A percentile compares a stretch with the other conserved stretches of the same genome.
phyloP scores from a whole-genome alignment of 257 asterid species.

The Capsicum baccatum region DNA sequence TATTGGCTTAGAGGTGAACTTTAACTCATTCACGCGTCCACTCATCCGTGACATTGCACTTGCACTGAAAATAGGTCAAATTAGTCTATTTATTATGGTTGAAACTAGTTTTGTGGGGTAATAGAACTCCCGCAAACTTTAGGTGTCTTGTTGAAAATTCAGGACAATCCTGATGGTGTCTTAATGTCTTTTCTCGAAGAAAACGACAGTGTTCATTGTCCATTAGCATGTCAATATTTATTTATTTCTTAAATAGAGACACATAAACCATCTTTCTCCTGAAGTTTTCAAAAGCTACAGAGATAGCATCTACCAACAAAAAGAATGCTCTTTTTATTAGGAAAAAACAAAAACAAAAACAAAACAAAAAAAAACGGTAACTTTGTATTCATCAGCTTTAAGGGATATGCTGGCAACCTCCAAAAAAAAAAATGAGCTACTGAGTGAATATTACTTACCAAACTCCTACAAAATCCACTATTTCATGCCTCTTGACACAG shows the following conservation, averaged over 20 bases:
- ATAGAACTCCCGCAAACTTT: no score
- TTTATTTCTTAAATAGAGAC: conserved; percentile 21
- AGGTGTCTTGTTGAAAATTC: no score
- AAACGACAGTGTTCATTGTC: not conserved
- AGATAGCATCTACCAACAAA: not conserved
- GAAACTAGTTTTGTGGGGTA: no score
- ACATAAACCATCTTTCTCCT: conserved; percentile 3
- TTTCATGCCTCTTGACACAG: not conserved
- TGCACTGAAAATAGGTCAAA: no score
- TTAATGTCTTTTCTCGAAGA: no score
- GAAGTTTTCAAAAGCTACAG: not conserved
- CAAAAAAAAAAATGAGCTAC: not conserved
- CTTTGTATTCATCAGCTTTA: not conserved
- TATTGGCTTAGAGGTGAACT: no score
- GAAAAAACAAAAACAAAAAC: no score
- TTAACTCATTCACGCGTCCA: no score
- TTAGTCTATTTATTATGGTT: no score
- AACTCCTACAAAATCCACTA: not conserved
- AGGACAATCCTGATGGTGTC: no score
- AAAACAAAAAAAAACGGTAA: not conserved
- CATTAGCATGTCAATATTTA: conserved; percentile 8
- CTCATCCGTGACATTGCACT: no score
- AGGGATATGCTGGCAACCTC: not conserved
- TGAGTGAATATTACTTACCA: not conserved
- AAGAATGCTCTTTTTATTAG: not conserved